These are phyloP conservation scores for Aspergillus sp. DNA, from an alignment of 2,329 filamentous ascomycete genomes.

Conservation along the genomic window DNA sequence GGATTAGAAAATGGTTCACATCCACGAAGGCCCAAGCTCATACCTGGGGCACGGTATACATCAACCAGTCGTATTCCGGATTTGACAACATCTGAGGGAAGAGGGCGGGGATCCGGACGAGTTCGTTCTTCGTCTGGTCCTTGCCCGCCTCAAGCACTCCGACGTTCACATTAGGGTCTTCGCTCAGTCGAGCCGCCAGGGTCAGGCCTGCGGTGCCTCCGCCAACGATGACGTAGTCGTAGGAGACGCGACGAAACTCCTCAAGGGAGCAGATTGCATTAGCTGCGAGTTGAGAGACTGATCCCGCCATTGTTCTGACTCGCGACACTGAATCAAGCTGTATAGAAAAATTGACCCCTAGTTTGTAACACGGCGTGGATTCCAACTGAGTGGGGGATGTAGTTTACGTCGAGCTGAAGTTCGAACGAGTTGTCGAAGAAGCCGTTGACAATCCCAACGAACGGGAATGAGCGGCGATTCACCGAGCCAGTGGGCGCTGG, in stretches of 20 bases:
- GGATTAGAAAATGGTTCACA: not conserved
- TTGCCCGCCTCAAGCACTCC: constrained; percentile 44
- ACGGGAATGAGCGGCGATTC: too few relatives aligned
- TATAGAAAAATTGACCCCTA: not conserved
- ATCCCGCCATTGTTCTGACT: not conserved
- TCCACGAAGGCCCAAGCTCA: not conserved
- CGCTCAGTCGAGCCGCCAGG: constrained; percentile 40
- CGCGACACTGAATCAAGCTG: not conserved
- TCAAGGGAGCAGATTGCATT: constrained; percentile 3
- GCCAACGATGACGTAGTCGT: constrained; percentile 45
- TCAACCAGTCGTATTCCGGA: constrained; percentile 12
- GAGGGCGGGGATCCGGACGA: constrained; percentile 2
- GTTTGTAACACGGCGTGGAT: not conserved
- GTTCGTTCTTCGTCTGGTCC: constrained; percentile 10
- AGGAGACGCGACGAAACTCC: constrained; percentile 2
- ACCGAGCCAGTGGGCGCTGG: too few relatives aligned
- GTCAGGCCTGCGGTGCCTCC: constrained; percentile 53
- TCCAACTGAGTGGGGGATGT: too few relatives aligned
- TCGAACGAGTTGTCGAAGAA: too few relatives aligned
- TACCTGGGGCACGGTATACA: constrained; percentile 10
- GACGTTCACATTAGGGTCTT: constrained; percentile 39
- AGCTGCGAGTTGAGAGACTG: not conserved
- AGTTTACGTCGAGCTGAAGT: too few relatives aligned
- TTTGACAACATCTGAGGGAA: constrained; percentile 5
- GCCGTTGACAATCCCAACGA: too few relatives aligned